phyloP scores from a whole-genome alignment of 306 rosid species.

The Purshia tridentata region DNA sequence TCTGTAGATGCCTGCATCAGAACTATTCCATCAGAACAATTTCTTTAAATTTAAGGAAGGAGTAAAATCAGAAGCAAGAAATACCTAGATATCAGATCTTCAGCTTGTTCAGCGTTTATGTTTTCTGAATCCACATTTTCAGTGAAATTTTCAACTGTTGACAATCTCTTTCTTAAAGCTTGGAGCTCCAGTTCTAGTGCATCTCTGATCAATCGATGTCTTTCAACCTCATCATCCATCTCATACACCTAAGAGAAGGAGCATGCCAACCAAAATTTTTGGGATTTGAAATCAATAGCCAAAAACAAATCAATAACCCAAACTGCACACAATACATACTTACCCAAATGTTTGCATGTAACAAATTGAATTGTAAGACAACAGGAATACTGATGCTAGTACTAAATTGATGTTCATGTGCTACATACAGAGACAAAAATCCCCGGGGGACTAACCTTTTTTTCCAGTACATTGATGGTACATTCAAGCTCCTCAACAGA shows the following conservation, averaged over 20 bases:
- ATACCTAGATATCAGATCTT: constrained; percentile 61
- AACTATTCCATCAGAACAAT: no score
- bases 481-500: constrained; percentile 95
- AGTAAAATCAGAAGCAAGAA: constrained; percentile 29
- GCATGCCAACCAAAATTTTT: neutral
- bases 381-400: neutral
- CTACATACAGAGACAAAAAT: neutral
- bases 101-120: constrained; percentile 38
- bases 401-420: neutral
- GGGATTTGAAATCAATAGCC: neutral
- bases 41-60: no score
- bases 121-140: constrained; percentile 48
- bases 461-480: constrained; percentile 89
- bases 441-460: constrained; percentile 56
- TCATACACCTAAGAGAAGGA: constrained; percentile 59
- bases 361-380: neutral
- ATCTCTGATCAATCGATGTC: constrained; percentile 67
- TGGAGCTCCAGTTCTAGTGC: constrained; percentile 76
- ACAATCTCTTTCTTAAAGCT: constrained; percentile 61
- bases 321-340: constrained; percentile 10
- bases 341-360: neutral
- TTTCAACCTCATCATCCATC: constrained; percentile 84
- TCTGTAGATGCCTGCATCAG: constrained; percentile 50
- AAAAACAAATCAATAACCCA: constrained; percentile 16
- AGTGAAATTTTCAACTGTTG: constrained; percentile 52